These are phyloP conservation scores for Ogataea chonburiensis DNA, from an alignment of 805 yeast species.

Conservation along the genomic window DNA sequence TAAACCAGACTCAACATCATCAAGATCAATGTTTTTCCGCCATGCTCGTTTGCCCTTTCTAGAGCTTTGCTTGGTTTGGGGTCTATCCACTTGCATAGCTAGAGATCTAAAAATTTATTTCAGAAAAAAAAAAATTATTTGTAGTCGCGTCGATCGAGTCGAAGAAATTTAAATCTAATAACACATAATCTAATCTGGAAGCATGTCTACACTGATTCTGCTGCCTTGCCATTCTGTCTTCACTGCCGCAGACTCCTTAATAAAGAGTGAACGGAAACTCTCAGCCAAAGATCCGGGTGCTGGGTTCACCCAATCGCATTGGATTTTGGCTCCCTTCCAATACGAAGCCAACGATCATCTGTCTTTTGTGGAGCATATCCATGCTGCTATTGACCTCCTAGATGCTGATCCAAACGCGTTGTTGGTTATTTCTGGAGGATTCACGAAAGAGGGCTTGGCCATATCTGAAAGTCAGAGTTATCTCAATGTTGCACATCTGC, in stretches of 20 bases:
- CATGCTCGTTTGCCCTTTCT: conserved; percentile 92
- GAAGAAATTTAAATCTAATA: background rate
- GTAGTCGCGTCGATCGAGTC: conserved; percentile 8
- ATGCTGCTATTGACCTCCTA: conserved; percentile 40
- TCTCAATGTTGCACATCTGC: conserved; percentile 40
- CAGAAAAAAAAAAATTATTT: conserved; percentile 4
- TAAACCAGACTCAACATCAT: conserved; percentile 70
- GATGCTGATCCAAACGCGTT: conserved; percentile 21
- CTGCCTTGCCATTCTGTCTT: conserved; percentile 46
- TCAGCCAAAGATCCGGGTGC: conserved; percentile 25
- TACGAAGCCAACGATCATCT: conserved; percentile 66
- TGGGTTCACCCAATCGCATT: conserved; percentile 52
- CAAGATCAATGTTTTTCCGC: conserved; percentile 88
- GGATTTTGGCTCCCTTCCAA: conserved; percentile 71
- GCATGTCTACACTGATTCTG: conserved; percentile 37
- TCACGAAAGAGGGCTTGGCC: conserved; percentile 57
- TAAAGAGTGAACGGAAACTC: conserved; percentile 1
- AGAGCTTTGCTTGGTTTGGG: conserved; percentile 64
- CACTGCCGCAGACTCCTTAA: conserved; percentile 10
- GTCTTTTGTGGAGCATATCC: conserved; percentile 62
- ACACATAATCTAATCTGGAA: too few relatives aligned
- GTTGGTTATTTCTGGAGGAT: conserved; percentile 54
- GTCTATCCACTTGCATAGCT: conserved; percentile 13
- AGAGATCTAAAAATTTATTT: conserved; percentile 7
- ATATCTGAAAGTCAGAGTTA: conserved; percentile 59